Base-by-base conservation (phyloP, 2,329 filamentous ascomycete genomes). In the Penicillium freii region DNA sequence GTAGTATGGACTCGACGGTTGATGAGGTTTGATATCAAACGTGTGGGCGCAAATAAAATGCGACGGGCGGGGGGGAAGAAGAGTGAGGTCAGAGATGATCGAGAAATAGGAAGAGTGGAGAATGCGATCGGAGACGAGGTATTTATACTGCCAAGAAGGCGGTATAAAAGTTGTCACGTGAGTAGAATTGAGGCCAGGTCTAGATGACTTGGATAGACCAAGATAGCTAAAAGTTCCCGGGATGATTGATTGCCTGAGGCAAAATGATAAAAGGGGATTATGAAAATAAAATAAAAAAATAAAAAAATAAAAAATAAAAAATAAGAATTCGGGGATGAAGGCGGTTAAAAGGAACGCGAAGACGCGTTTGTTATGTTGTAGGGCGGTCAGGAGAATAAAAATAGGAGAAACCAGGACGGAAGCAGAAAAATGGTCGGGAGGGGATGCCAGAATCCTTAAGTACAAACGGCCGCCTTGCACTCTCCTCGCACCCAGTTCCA, bases 101-200 rank as follows among this genome's bases (percentile, higher is more conserved):
- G 62, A 63, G 62, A 63, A 62, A 68, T 62, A 63, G 55, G 59
- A 62, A 64, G 61, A 71, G 71, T 71, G 69, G 71, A 73, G 71
- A 74, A 73, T 73, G 72, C 71, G 73, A 74, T 67, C 68, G 63
- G 66, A 63, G 66, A 62, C 61, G 63, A 63, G 52, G 67, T 66
- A 69, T 77, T 76, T 77, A 77, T 77, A 75, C 68, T 69, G 75
- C 75, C 75, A 77, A 77, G 74, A 74, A 65, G 60, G 65, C 67
- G 63, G 66, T 67, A 63, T 58, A 21, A 42, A 42, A 27, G 1
- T 10, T 34, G 62, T 77, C 75, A 77, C 75, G 75, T 77, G 75
- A 65, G 52, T 49, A 36, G 15, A 51, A 31, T 36, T 52, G 50
- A 33, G 10, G 39, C 34, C 36, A 23, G 36, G 53, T 44, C 53